Evolutionary conservation across 1,284 basidiomycete species (phyloP), one percentile per base, ranked within the genome.

Genomic region (Cutaneotrichosporon arboriforme): DNA sequence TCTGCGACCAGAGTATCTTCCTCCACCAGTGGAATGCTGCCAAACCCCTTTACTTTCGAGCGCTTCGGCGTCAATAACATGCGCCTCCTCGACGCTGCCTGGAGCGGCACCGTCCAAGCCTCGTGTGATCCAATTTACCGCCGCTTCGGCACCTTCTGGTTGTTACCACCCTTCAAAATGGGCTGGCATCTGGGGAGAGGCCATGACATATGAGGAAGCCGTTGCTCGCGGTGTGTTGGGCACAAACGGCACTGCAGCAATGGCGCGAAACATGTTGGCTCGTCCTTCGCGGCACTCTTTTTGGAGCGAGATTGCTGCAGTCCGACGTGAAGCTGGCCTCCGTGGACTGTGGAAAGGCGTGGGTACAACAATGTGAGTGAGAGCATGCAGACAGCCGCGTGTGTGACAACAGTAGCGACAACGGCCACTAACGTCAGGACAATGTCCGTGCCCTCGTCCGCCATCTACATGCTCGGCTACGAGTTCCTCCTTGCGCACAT

Each of bases 391-490:
- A n/a, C n/a, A n/a, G n/a, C n/a, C n/a, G n/a, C n/a, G n/a, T n/a
- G n/a, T n/a, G n/a, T n/a, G n/a, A n/a, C n/a, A n/a, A n/a, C n/a
- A n/a, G n/a, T n/a, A n/a, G n/a, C n/a, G n/a, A n/a, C n/a, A n/a
- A 15, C 39, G 21, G 47, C 57, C 35, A 46, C 54, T 45, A 17
- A 43, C 26, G 4, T 46, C 58, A 90, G 91, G 49, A 75, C 90
- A 31, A 94, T 98, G 72, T 87, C 89, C 20, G 88, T 98, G 8
- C 94, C 94, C 0, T 87, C 92, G 0, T 84, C 93, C 46, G 91
- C 93, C 44, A 82, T 85, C 35, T 98, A 98, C 76, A 98, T 98
- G 85, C 80, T 97, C 46, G 91, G 90, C 23, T 98, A 98, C 73
- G 94, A 97, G 74, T 84, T 88, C 69, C 83, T 97, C 18, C 79